A percentile compares a stretch with the other conserved stretches of the same genome.
These are phyloP conservation scores for Papilionanthe hybrid DNA, from an alignment of 116 monocot genomes.

Conservation along the genomic window DNA sequence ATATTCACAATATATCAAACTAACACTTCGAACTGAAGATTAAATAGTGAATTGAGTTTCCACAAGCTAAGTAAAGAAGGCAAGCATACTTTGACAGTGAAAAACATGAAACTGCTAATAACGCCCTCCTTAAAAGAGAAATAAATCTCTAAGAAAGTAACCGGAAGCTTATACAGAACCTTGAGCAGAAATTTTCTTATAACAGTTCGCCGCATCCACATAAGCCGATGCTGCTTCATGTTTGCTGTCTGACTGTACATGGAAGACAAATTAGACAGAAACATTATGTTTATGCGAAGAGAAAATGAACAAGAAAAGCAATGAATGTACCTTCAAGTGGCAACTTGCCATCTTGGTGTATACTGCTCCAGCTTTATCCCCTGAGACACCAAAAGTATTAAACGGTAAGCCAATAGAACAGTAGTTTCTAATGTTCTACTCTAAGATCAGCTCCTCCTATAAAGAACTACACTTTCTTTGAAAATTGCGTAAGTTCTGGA, in stretches of 20 bases:
- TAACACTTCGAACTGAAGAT: too few species aligned
- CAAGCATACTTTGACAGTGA: too few species aligned
- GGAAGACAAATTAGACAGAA: slow-evolving; percentile 8
- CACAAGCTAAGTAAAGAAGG: too few species aligned
- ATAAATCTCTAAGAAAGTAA: background rate
- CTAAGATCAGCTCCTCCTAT: too few species aligned
- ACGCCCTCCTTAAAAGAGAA: too few species aligned
- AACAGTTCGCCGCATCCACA: slow-evolving; percentile 91
- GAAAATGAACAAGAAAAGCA: background rate
- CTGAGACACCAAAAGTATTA: slow-evolving; percentile 32
- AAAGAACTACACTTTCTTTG: too few species aligned
- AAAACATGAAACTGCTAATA: too few species aligned
- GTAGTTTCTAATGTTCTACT: too few species aligned
- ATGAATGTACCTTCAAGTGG: slow-evolving; percentile 65
- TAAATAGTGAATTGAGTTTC: too few species aligned
- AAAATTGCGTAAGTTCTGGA: too few species aligned
- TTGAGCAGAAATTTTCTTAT: slow-evolving; percentile 71
- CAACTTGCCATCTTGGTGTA: slow-evolving; percentile 79
- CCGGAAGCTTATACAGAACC: slow-evolving; percentile 23
- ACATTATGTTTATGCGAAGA: background rate
- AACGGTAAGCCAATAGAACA: too few species aligned
- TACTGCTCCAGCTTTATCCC: slow-evolving; percentile 76
- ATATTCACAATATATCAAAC: too few species aligned
- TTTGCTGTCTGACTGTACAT: slow-evolving; percentile 72
- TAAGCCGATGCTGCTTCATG: slow-evolving; percentile 94